Evolutionary conservation across 805 yeast genomes (phyloP), one percentile per base, ranked within the genome.

Genomic region (Starmerella kuoi): DNA sequence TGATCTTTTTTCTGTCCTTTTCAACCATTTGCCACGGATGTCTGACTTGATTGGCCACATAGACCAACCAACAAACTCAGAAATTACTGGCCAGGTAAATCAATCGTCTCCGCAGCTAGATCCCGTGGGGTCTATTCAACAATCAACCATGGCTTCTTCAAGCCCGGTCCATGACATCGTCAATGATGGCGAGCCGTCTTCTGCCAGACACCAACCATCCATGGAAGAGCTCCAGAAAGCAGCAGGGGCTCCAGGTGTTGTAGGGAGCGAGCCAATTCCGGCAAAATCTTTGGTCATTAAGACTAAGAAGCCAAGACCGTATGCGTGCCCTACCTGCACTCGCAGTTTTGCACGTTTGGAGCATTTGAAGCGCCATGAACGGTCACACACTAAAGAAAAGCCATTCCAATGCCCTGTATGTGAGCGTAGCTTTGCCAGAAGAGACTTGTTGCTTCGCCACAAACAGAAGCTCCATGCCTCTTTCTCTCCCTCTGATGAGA

Each of bases 321-420:
- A 84, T 57, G 70, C 83, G 9, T 91, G 98, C 60, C 62, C 79
- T 2, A 79, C 84, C 4, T 91, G 98, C 59, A 84, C 96, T 1
- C 70, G 98, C 46, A 94, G 94, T 2, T 91, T 91, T 70, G 98
- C 96, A 1, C 72, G 98, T 41, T 69, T 84, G 37, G 98, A 88
- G 61, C 98, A 88, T 62, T 69, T 91, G 56, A 86, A 83, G 61
- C 76, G 98, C 44, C 98, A 88, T 58, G 93, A 86, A 54, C 67
- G 96, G 31, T 79, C 93, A 0, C 98, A 88, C 60, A 88, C 98
- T 8, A 84, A 87, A 59, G 96, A 87, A 61, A 86, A 86, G 59
- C 97, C 97, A 1, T 88, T 80, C 64, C 91, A 84, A 58, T 88
- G 98, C 63, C 93, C 94, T 2, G 87, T 87, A 7, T 88, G 97